Percentiles rank a stretch among this genome's conserved stretches.
These are phyloP conservation scores for Tulasnella sp. DNA, from an alignment of 768 basidiomycete genomes.

Conservation along the genomic window DNA sequence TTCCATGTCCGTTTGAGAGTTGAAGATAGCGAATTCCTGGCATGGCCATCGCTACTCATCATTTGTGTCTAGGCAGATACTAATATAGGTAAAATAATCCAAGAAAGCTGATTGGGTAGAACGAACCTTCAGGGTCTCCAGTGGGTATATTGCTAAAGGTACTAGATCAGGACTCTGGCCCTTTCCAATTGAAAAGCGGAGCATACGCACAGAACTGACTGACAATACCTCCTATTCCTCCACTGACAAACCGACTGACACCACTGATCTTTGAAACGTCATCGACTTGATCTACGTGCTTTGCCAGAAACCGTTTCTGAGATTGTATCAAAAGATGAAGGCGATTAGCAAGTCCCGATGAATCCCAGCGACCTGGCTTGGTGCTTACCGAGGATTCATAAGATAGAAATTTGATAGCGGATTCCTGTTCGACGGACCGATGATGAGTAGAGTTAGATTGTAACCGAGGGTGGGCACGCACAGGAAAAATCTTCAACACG, in stretches of 20 bases:
- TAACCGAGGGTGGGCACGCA: conserved; percentile 38
- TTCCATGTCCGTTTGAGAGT: conserved; percentile 77
- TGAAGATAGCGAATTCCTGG: conserved; percentile 52
- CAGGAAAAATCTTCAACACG: conserved; percentile 91
- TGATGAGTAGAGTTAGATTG: not conserved
- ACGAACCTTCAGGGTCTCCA: conserved; percentile 89
- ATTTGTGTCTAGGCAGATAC: conserved; percentile 73
- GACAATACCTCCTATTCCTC: conserved; percentile 92
- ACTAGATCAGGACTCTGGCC: conserved; percentile 36
- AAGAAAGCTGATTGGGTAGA: not conserved
- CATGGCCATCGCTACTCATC: conserved; percentile 77
- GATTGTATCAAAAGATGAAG: conserved; percentile 12
- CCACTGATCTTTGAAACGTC: conserved; percentile 89
- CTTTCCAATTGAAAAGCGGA: conserved; percentile 23
- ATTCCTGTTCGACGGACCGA: conserved; percentile 58
- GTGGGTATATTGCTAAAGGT: conserved; percentile 83
- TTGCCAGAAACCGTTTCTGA: conserved; percentile 93
- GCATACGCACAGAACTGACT: conserved; percentile 76
- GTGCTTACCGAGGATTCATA: conserved; percentile 86
- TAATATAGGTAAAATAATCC: not conserved
- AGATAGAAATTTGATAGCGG: conserved; percentile 95
- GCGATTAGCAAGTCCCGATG: not conserved
- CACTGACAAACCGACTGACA: conserved; percentile 89
- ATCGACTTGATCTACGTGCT: conserved; percentile 87
- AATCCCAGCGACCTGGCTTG: not conserved